Conservation (phyloP, 768 basidiomycete genomes). For the Leccinellum rugosiceps region DNA sequence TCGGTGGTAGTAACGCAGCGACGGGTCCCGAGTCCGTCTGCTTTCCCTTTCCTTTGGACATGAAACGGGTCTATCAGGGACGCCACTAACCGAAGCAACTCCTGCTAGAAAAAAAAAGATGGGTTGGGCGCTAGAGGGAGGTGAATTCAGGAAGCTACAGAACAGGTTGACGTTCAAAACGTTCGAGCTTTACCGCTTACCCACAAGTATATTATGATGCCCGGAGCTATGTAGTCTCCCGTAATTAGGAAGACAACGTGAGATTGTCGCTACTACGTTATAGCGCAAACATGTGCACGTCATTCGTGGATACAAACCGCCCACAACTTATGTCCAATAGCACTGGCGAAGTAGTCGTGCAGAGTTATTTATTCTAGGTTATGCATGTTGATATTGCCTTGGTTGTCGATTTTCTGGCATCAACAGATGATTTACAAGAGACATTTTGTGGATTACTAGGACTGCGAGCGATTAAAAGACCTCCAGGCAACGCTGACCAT, state of each 20-base stretch:
- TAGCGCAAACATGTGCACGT: background rate
- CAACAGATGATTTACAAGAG: conserved; percentile 16
- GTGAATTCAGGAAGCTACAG: conserved; percentile 6
- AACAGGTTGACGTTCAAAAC: background rate
- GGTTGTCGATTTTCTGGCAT: conserved; percentile 2
- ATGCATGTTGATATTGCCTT: background rate
- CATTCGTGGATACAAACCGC: too few species aligned
- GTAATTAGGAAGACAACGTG: conserved; percentile 7
- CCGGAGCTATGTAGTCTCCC: background rate
- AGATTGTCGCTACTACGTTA: conserved; percentile 3
- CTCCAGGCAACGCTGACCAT: background rate
- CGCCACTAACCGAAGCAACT: background rate
- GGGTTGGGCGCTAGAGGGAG: conserved; percentile 4
- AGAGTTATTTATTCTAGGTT: background rate
- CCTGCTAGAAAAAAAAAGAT: background rate
- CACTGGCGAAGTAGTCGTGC: background rate
- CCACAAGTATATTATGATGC: conserved; percentile 4
- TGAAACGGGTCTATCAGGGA: too few species aligned
- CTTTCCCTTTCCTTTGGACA: conserved; percentile 34
- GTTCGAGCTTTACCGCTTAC: background rate
- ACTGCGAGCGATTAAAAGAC: background rate
- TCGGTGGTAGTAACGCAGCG: conserved; percentile 30
- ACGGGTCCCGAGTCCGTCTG: conserved; percentile 13
- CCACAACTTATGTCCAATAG: too few species aligned
- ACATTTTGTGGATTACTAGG: conserved; percentile 1